Percentiles rank a stretch among this genome's conserved stretches.
These are phyloP conservation scores for Termitomyces sp. DNA, from an alignment of 768 basidiomycete genomes.

Conservation along the genomic window DNA sequence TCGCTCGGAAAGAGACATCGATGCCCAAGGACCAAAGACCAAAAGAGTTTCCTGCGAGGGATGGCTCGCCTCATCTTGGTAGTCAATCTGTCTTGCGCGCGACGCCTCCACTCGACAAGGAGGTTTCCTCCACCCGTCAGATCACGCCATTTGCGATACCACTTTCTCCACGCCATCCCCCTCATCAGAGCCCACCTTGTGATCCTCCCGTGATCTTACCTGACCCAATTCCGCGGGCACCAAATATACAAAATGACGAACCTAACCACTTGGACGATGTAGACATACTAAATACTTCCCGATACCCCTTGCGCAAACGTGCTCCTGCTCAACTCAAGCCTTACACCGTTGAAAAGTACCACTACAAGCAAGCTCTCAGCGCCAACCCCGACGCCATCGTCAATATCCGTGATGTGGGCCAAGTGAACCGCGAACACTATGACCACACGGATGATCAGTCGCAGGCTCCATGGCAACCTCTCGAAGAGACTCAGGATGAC, in stretches of 20 bases:
- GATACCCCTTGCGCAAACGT: conserved; percentile 55
- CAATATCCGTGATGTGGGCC: conserved; percentile 34
- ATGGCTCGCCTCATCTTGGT: neutral
- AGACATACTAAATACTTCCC: conserved; percentile 14
- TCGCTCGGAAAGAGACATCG: neutral
- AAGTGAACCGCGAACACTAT: conserved; percentile 17
- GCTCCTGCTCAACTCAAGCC: conserved; percentile 54
- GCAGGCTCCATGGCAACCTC: conserved; percentile 15
- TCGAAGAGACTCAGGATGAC: conserved; percentile 19
- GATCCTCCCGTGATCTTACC: neutral
- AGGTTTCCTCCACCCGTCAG: neutral
- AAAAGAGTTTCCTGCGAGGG: neutral
- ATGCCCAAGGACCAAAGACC: too few relatives aligned
- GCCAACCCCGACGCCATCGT: conserved; percentile 65
- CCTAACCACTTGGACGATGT: neutral
- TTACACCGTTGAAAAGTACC: conserved; percentile 47
- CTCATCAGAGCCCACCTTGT: neutral
- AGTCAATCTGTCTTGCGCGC: neutral
- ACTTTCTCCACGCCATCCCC: neutral
- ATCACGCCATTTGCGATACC: neutral
- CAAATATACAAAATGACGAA: conserved; percentile 1
- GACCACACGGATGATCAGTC: conserved; percentile 25
- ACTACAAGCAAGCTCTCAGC: conserved; percentile 47
- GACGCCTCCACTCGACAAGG: neutral
- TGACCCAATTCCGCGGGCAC: neutral